Base-by-base conservation (phyloP, 1,284 basidiomycete genomes). In the Boletellus deceptivus region DNA sequence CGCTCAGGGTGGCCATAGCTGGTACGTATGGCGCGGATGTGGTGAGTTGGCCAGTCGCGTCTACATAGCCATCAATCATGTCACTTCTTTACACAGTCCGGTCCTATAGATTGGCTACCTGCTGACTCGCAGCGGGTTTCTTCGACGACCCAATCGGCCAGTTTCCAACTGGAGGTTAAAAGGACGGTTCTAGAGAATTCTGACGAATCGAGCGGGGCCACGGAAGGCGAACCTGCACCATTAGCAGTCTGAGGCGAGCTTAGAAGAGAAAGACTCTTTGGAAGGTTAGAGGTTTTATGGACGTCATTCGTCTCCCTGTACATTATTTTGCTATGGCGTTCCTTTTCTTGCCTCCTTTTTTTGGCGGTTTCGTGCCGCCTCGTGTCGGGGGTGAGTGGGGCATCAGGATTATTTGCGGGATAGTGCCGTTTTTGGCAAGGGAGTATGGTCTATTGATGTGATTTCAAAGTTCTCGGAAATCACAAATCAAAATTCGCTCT, bases 1-100 rank as follows among this genome's bases (percentile, higher is more conserved):
- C 20, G 1, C 36, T 62, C 46, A 51, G 43, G 22, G 14, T 18
- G 6, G 37, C 54, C 4, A 24, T 62, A 43, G 27, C 10, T 0
- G 46, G 39, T 13, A 46, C 53, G 1, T 37, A 44, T 25, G 51
- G 43, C 17, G 6, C 43, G 25, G 49, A 38, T 8, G 9, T 1
- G 25, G 49, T 56, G 22, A 22, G 56, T 31, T 17, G 14, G 6
- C 14, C 11, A 0, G 11, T 24, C 1, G 9, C 8, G 38, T 17
- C 4, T 9, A n/a, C 16, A 27, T 27, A 17, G 9, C n/a, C 1
- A 9, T 22, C n/a, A 33, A 8, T 43, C 40, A 42, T 42, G 14
- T 25, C 16, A 16, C 9, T 2, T 24, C 31, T 10, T 24, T 10
- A 13, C 18, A 10, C 29, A 44, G 43, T 44, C 43, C 6, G 43